A percentile compares a stretch with the other conserved stretches of the same genome.
phyloP scores from a whole-genome alignment of 1,284 basidiomycete species.

The Ustilago cynodontis region DNA sequence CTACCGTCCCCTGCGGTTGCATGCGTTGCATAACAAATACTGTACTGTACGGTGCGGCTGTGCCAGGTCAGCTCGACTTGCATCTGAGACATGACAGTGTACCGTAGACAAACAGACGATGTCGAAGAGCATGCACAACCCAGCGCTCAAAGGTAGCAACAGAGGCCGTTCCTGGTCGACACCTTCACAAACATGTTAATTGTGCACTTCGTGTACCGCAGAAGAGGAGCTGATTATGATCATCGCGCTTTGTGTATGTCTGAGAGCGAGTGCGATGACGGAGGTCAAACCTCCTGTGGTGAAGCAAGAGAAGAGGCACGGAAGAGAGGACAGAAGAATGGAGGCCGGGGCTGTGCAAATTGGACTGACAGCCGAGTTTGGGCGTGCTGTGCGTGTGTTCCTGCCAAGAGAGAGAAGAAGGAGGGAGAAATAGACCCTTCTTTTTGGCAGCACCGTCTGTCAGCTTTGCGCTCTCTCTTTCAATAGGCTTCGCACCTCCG shows the following conservation, averaged over 20 bases:
- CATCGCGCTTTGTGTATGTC: no score
- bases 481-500: background rate
- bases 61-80: background rate
- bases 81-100: no score
- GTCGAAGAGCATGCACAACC: no score
- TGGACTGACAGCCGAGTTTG: no score
- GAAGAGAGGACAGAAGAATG: background rate
- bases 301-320: no score
- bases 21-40: background rate
- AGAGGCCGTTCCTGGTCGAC: no score
- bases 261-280: background rate
- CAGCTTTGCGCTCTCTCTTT: background rate
- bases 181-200: no score
- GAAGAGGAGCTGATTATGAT: no score
- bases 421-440: constrained; percentile 1
- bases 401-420: constrained; percentile 5
- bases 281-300: no score
- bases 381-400: constrained; percentile 11
- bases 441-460: constrained; percentile 1
- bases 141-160: no score
- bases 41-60: background rate
- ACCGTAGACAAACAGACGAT: no score
- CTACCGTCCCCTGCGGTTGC: background rate
- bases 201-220: background rate
- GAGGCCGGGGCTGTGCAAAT: no score